Conservation (phyloP, 202 grass and related monocot species). For the Panicum hallii region DNA sequence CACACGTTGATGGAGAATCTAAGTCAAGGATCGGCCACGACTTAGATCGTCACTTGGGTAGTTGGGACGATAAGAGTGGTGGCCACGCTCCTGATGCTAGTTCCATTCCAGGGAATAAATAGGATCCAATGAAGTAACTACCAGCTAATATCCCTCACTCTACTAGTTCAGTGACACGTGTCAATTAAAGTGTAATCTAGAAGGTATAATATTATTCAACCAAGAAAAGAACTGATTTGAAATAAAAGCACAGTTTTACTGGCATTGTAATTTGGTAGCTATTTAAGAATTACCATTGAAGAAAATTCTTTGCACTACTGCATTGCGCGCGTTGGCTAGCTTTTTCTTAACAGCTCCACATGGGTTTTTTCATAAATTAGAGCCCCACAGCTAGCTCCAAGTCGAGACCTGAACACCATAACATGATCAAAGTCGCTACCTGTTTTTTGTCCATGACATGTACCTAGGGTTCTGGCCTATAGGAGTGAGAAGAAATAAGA, state of each 20-base stretch:
- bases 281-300: neutral
- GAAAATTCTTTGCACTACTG: neutral
- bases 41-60: neutral
- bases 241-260: neutral
- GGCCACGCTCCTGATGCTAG: too few species aligned
- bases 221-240: neutral
- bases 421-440: too few species aligned
- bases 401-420: neutral
- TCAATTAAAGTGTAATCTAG: constrained; percentile 15
- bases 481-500: too few species aligned
- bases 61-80: neutral
- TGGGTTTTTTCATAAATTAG: neutral
- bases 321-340: neutral
- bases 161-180: neutral
- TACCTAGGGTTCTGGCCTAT: too few species aligned
- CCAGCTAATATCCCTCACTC: neutral
- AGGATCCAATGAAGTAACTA: constrained; percentile 36
- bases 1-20: neutral
- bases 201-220: constrained; percentile 3
- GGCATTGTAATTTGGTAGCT: neutral
- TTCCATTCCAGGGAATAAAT: constrained; percentile 3
- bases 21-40: neutral
- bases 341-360: neutral
- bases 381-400: neutral
- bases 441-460: too few species aligned